Evolutionary conservation across 805 yeast genomes (phyloP).

Genomic region (Candida jianshihensis): DNA sequence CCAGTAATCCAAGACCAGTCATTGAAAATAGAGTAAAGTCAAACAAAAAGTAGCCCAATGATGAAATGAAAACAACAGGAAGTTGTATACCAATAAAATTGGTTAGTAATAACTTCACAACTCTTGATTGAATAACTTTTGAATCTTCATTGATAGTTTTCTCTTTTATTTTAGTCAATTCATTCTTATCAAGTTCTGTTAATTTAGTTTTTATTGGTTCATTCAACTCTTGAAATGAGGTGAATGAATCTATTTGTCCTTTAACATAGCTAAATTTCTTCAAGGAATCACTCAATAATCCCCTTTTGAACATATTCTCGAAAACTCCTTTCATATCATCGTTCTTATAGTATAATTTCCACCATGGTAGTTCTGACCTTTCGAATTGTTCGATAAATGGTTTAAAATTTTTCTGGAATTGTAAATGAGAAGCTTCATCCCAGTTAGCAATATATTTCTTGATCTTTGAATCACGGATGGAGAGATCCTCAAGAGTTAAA

Average conservation of each 20-base stretch:
- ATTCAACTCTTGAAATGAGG: conserved; percentile 14
- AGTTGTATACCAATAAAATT: conserved; percentile 26
- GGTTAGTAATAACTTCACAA: conserved; percentile 18
- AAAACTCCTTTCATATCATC: conserved; percentile 24
- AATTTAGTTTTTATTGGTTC: too few species aligned
- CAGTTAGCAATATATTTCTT: conserved; percentile 20
- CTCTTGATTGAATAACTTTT: conserved; percentile 19
- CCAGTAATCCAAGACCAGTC: conserved; percentile 26
- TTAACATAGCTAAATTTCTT: conserved; percentile 24
- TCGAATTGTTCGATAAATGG: conserved; percentile 22
- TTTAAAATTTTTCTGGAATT: conserved; percentile 23
- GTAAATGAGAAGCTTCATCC: conserved; percentile 24
- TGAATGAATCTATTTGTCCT: conserved; percentile 25
- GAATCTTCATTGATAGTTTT: conserved; percentile 16
- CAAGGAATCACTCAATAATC: conserved; percentile 20
- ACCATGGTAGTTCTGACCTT: conserved; percentile 22
- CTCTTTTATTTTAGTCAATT: conserved; percentile 13
- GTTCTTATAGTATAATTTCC: conserved; percentile 26
- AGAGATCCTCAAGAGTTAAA: conserved; percentile 14
- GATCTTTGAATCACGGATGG: conserved; percentile 10
- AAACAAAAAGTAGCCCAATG: conserved; percentile 22
- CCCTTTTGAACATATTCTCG: conserved; percentile 21
- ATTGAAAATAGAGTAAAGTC: conserved; percentile 26
- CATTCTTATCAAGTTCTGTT: conserved; percentile 9
- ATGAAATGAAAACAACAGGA: conserved; percentile 22